Conservation (phyloP, 2,329 filamentous ascomycete species). For the Phialemoniopsis sp. region DNA sequence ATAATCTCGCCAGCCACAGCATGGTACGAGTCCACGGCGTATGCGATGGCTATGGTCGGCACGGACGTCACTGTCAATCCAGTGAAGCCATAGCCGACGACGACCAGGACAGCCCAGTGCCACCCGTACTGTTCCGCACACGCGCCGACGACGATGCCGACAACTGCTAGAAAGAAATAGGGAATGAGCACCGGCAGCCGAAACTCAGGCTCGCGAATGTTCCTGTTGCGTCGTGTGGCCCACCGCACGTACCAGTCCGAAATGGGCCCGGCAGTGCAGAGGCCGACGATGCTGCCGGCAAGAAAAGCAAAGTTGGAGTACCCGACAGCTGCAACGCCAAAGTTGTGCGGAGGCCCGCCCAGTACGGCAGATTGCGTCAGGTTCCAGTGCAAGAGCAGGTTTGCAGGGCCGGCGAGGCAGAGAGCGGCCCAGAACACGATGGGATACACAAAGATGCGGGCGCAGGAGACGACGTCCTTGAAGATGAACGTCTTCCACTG, state of each 20-base stretch:
- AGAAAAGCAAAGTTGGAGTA: conserved; percentile 38
- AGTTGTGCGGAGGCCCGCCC: conserved; percentile 31
- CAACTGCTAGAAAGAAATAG: conserved; percentile 32
- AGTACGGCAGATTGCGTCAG: conserved; percentile 44
- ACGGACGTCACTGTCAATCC: conserved; percentile 49
- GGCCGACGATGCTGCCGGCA: conserved; percentile 26
- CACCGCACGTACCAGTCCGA: conserved; percentile 29
- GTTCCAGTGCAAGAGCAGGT: conserved; percentile 44
- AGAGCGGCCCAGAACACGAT: conserved; percentile 4
- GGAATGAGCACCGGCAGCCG: conserved; percentile 28
- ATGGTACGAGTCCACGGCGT: conserved; percentile 60
- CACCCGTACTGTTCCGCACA: conserved; percentile 25
- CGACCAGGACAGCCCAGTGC: conserved; percentile 35
- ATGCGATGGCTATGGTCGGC: conserved; percentile 49
- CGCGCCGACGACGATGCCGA: conserved; percentile 32
- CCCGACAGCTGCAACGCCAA: conserved; percentile 30
- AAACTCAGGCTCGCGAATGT: conserved; percentile 34
- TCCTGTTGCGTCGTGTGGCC: conserved; percentile 26
- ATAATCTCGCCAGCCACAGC: conserved; percentile 56
- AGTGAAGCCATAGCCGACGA: conserved; percentile 31
- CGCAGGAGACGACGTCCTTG: conserved; percentile 3
- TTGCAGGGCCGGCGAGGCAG: conserved; percentile 2
- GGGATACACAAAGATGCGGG: conserved; percentile 4
- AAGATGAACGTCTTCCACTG: conserved; percentile 4
- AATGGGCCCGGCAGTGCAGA: conserved; percentile 26